A percentile compares a stretch with the other conserved stretches of the same genome.
Conservation (phyloP, 108 stramenopile species). For the Fragilaria crotonensis region DNA sequence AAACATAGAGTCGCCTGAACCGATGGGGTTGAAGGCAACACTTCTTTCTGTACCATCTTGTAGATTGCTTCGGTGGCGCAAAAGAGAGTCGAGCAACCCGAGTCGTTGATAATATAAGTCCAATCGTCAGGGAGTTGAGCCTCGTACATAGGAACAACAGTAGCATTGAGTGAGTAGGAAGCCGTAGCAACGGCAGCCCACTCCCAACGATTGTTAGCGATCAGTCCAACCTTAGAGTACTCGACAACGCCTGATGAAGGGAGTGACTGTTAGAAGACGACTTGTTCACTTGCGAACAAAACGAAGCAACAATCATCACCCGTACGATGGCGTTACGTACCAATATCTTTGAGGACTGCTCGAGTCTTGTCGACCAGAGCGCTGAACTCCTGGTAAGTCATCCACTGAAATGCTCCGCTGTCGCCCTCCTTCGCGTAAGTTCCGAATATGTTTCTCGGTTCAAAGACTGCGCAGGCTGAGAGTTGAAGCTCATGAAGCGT, state of each 20-base stretch:
- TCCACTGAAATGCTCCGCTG: conserved; percentile 53
- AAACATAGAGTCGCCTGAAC: conserved; percentile 67
- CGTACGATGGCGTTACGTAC: conserved; percentile 26
- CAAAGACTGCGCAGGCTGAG: conserved; percentile 47
- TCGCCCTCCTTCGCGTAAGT: conserved; percentile 38
- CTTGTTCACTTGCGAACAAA: background rate
- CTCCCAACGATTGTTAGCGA: conserved; percentile 89
- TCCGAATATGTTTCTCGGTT: conserved; percentile 61
- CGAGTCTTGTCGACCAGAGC: conserved; percentile 53
- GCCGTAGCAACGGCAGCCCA: conserved; percentile 88
- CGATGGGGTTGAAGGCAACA: conserved; percentile 56
- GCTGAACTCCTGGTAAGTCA: conserved; percentile 66
- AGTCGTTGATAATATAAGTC: conserved; percentile 91
- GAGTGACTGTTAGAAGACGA: background rate
- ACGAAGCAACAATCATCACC: background rate
- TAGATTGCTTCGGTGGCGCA: conserved; percentile 81
- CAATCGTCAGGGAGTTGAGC: conserved; percentile 91
- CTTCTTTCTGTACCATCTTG: conserved; percentile 53
- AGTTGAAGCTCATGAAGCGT: conserved; percentile 79
- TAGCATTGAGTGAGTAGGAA: conserved; percentile 83
- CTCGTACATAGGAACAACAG: conserved; percentile 96
- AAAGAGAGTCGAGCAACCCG: conserved; percentile 58
- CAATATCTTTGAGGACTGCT: conserved; percentile 70
- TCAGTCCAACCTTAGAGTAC: conserved; percentile 76
- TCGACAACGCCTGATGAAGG: conserved; percentile 45